These are phyloP conservation scores for Obba rivulosa DNA, from an alignment of 768 basidiomycete species.

Conservation along the genomic window DNA sequence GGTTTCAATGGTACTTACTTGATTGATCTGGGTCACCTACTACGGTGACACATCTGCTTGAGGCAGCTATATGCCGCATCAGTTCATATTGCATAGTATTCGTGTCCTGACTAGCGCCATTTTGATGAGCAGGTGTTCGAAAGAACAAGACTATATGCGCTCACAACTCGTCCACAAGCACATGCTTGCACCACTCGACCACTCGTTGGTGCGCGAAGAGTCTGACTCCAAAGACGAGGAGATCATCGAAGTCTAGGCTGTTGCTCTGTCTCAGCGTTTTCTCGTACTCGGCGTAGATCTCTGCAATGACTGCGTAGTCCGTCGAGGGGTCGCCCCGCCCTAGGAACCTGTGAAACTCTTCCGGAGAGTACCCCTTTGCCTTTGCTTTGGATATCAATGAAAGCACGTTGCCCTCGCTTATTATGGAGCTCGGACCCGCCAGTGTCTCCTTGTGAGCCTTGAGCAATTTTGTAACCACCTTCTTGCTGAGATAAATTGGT, in stretches of 20 bases:
- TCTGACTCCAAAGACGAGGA: conserved; percentile 66
- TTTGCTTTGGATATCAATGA: conserved; percentile 70
- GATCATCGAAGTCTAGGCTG: conserved; percentile 84
- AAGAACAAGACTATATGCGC: conserved; percentile 21
- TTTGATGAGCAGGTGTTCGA: background rate
- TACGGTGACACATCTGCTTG: conserved; percentile 56
- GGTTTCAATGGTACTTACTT: conserved; percentile 35
- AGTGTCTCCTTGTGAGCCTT: conserved; percentile 51
- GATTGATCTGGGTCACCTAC: conserved; percentile 93
- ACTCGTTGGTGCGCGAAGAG: conserved; percentile 53
- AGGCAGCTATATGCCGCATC: conserved; percentile 59
- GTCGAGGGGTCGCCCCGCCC: background rate
- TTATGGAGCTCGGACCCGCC: conserved; percentile 36
- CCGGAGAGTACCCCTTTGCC: conserved; percentile 53
- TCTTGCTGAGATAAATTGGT: conserved; percentile 48
- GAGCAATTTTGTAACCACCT: conserved; percentile 53
- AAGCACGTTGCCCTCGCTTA: conserved; percentile 50
- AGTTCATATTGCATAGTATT: conserved; percentile 79
- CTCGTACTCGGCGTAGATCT: conserved; percentile 67
- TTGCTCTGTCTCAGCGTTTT: conserved; percentile 52
- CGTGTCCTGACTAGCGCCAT: conserved; percentile 63
- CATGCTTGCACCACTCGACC: conserved; percentile 56
- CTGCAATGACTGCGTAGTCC: conserved; percentile 32
- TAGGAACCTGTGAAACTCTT: conserved; percentile 29
- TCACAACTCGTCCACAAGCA: conserved; percentile 81